Conservation (phyloP, 805 yeast genomes). For the Nakazawaea wyomingensis region DNA sequence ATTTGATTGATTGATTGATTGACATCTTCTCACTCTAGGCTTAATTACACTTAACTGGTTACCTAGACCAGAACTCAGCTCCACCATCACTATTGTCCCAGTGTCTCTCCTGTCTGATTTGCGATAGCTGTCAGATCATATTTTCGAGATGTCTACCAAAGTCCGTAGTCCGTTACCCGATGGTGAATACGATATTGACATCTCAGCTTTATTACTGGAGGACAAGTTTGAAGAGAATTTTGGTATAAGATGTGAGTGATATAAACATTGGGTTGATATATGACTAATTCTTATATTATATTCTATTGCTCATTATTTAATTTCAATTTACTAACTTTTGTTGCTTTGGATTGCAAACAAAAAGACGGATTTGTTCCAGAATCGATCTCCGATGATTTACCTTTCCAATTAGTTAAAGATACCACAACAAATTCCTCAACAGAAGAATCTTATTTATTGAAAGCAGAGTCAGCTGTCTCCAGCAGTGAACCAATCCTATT, state of each 20-base stretch:
- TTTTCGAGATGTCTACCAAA: not conserved
- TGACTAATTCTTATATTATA: too few species aligned
- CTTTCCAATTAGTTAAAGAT: constrained; percentile 20
- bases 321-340: too few species aligned
- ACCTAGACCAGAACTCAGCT: too few species aligned
- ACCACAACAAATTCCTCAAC: constrained; percentile 2
- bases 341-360: too few species aligned
- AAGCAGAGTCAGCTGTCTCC: constrained; percentile 19
- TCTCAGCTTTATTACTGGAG: constrained; percentile 21
- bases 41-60: too few species aligned
- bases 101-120: too few species aligned
- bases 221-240: constrained; percentile 20
- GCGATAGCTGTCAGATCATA: too few species aligned
- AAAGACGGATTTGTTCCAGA: constrained; percentile 30
- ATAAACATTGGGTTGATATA: too few species aligned
- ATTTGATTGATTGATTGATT: too few species aligned
- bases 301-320: too few species aligned
- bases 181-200: constrained; percentile 30
- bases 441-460: constrained; percentile 19
- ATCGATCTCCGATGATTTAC: constrained; percentile 22
- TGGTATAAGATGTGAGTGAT: constrained; percentile 27
- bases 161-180: constrained; percentile 22
- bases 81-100: too few species aligned
- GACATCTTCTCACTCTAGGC: too few species aligned
- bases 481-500: constrained; percentile 20